Percentiles rank a stretch among this genome's conserved stretches.
Evolutionary conservation across 2,329 filamentous ascomycete genomes (phyloP).

Genomic region (Aspergillus spinulosporus): DNA sequence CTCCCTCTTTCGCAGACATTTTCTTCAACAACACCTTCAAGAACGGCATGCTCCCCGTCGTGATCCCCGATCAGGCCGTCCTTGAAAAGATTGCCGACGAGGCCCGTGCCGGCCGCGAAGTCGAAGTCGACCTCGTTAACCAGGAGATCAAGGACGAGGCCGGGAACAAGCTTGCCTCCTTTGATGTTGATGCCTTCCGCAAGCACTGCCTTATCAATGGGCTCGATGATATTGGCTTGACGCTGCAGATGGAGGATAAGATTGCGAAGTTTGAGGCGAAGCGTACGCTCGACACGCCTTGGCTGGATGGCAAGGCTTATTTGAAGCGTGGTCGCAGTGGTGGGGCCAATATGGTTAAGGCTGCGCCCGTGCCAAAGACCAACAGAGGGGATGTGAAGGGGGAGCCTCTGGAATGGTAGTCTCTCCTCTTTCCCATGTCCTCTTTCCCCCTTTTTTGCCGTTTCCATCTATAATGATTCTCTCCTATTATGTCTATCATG

Average conservation of each 20-base stretch:
- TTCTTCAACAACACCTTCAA: slow-evolving; percentile 99
- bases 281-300: slow-evolving; percentile 76
- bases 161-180: slow-evolving; percentile 72
- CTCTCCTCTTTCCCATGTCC: no score
- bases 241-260: slow-evolving; percentile 88
- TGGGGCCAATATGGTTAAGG: slow-evolving; percentile 61
- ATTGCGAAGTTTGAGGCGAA: slow-evolving; percentile 79
- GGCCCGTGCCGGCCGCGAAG: slow-evolving; percentile 74
- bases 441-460: slow-evolving; percentile 7
- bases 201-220: slow-evolving; percentile 94
- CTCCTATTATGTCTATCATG: background rate
- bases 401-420: slow-evolving; percentile 87
- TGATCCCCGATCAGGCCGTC: slow-evolving; percentile 65
- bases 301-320: slow-evolving; percentile 86
- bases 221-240: slow-evolving; percentile 92
- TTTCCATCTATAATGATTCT: slow-evolving; percentile 35
- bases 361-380: slow-evolving; percentile 76
- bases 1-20: slow-evolving; percentile 84
- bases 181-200: slow-evolving; percentile 89
- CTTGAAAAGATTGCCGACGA: slow-evolving; percentile 73
- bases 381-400: slow-evolving; percentile 81
- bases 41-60: slow-evolving; percentile 95
- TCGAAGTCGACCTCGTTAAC: slow-evolving; percentile 85
- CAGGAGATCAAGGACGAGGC: slow-evolving; percentile 76
- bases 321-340: slow-evolving; percentile 57